A percentile compares a stretch with the other conserved stretches of the same genome.
Conservation (phyloP, 768 basidiomycete species). For the Hirschioporus abietinus region DNA sequence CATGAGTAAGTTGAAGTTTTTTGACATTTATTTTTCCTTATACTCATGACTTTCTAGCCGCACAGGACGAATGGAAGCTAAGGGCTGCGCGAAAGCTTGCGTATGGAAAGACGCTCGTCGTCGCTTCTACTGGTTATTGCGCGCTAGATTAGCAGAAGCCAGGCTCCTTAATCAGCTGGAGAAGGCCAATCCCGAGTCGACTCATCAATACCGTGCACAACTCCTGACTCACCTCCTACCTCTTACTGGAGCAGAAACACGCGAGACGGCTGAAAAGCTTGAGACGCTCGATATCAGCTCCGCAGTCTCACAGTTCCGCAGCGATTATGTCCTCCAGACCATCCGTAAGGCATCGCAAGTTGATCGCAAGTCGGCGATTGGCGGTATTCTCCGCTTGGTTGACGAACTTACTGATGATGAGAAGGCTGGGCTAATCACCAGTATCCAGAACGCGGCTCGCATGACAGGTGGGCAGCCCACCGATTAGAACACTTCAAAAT, state of each 20-base stretch:
- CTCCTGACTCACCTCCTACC: slow-evolving; percentile 59
- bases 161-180: slow-evolving; percentile 56
- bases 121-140: slow-evolving; percentile 90
- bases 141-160: slow-evolving; percentile 73
- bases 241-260: slow-evolving; percentile 48
- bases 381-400: slow-evolving; percentile 67
- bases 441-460: slow-evolving; percentile 53
- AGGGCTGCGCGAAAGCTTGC: slow-evolving; percentile 84
- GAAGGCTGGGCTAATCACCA: slow-evolving; percentile 50
- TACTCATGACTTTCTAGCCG: slow-evolving; percentile 48
- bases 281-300: slow-evolving; percentile 66
- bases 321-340: slow-evolving; percentile 61
- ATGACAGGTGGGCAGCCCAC: neutral
- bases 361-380: slow-evolving; percentile 72
- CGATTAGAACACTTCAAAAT: neutral
- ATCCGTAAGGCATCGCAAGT: slow-evolving; percentile 65
- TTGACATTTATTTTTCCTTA: slow-evolving; percentile 10
- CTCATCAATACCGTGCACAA: slow-evolving; percentile 58
- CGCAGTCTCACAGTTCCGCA: slow-evolving; percentile 58
- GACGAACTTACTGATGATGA: slow-evolving; percentile 73
- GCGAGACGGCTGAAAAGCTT: slow-evolving; percentile 55
- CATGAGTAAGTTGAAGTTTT: slow-evolving; percentile 67
- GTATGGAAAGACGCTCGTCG: slow-evolving; percentile 88
- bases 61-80: slow-evolving; percentile 94
- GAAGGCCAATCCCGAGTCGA: slow-evolving; percentile 66